These are phyloP conservation scores for Anthostomella pinea DNA, from an alignment of 2,329 filamentous ascomycete species.

Conservation along the genomic window DNA sequence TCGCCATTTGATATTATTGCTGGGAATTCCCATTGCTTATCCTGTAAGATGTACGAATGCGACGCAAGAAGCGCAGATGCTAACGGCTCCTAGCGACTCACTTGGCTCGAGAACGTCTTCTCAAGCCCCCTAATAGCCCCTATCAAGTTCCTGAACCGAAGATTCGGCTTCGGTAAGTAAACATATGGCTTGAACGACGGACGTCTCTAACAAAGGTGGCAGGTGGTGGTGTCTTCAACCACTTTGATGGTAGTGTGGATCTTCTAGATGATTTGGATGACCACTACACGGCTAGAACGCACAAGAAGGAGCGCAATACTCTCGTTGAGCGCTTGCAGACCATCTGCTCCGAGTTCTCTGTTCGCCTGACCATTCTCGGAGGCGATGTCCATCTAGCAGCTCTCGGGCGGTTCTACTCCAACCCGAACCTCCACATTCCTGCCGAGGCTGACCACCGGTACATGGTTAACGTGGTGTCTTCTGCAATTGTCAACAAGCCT, in stretches of 20 bases:
- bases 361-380: constrained; percentile 87
- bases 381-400: constrained; percentile 93
- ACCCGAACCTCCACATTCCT: constrained; percentile 72
- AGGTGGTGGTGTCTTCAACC: constrained; percentile 83
- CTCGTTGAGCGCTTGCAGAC: constrained; percentile 80
- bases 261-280: constrained; percentile 91
- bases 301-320: constrained; percentile 81
- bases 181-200: background rate
- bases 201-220: constrained; percentile 2
- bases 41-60: constrained; percentile 57
- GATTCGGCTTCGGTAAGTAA: constrained; percentile 69
- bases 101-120: constrained; percentile 95
- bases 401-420: constrained; percentile 91
- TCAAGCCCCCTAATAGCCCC: constrained; percentile 83
- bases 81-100: constrained; percentile 59
- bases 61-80: constrained; percentile 15
- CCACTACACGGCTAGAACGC: constrained; percentile 89
- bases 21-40: constrained; percentile 85
- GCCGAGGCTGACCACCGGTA: constrained; percentile 85
- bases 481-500: constrained; percentile 93
- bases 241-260: constrained; percentile 91
- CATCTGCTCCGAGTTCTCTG: constrained; percentile 79
- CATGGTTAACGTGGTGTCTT: constrained; percentile 92
- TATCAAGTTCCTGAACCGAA: constrained; percentile 83
- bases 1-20: constrained; percentile 80